These are phyloP conservation scores for Diplodia intermedia DNA, from an alignment of 2,329 filamentous ascomycete genomes.

Conservation along the genomic window DNA sequence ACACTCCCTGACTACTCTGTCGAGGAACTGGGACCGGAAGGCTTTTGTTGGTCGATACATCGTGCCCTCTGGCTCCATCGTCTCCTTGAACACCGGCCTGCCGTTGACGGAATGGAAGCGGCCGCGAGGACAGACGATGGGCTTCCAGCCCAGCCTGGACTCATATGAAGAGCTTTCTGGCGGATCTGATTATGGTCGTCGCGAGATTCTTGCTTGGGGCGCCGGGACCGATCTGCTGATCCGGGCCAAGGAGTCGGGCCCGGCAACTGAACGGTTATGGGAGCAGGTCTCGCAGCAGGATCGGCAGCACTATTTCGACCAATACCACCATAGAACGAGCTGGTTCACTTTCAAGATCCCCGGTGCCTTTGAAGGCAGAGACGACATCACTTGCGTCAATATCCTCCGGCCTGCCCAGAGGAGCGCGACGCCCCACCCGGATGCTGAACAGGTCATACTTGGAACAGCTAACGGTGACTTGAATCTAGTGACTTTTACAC, in stretches of 20 bases:
- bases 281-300: conserved; percentile 38
- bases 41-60: conserved; percentile 63
- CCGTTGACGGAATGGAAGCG: conserved; percentile 43
- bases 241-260: conserved; percentile 55
- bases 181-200: conserved; percentile 51
- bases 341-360: conserved; percentile 63
- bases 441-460: conserved; percentile 52
- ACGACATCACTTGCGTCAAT: conserved; percentile 66
- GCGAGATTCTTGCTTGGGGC: conserved; percentile 66
- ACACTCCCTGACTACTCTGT: conserved; percentile 62
- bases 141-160: conserved; percentile 65
- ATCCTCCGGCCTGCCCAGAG: conserved; percentile 56
- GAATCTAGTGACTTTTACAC: conserved; percentile 39
- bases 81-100: conserved; percentile 29
- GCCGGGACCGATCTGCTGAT: conserved; percentile 64
- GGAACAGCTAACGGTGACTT: conserved; percentile 64
- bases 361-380: conserved; percentile 58
- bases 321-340: conserved; percentile 44
- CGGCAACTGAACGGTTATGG: conserved; percentile 37
- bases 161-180: conserved; percentile 62
- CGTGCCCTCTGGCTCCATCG: conserved; percentile 48
- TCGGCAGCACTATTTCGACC: conserved; percentile 40
- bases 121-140: conserved; percentile 60
- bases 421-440: conserved; percentile 39
- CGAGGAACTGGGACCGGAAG: conserved; percentile 63